Percentiles rank a stretch among this genome's conserved stretches.
Evolutionary conservation across 495 filamentous ascomycete species (phyloP).

Genomic region (Neurospora cerealis): DNA sequence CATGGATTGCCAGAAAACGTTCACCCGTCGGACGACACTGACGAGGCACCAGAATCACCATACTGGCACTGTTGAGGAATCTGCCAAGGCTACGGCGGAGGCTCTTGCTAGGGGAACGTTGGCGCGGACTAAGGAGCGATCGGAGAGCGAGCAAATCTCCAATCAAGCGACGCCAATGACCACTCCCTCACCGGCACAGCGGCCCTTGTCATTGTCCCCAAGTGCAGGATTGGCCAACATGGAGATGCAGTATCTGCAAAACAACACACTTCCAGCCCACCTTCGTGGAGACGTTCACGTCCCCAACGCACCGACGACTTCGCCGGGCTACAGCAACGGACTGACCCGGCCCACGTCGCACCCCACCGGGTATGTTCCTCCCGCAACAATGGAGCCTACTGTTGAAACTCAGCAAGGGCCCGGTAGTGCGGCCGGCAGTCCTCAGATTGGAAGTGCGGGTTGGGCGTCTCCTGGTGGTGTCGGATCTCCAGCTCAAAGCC

Average conservation of each 20-base stretch:
- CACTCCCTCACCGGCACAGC: conserved; percentile 77
- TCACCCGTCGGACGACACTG: conserved; percentile 87
- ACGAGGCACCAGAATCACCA: conserved; percentile 96
- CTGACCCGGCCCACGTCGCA: conserved; percentile 58
- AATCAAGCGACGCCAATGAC: conserved; percentile 74
- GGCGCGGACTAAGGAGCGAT: conserved; percentile 42
- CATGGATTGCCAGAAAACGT: conserved; percentile 96
- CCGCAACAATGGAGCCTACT: conserved; percentile 80
- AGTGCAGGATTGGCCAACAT: conserved; percentile 64
- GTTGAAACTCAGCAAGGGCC: conserved; percentile 60
- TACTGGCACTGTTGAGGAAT: conserved; percentile 89
- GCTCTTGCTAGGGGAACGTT: conserved; percentile 49
- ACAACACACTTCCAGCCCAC: conserved; percentile 69
- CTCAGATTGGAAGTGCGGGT: conserved; percentile 60
- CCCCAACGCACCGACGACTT: conserved; percentile 51
- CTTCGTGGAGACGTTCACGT: conserved; percentile 68
- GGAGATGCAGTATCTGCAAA: conserved; percentile 63
- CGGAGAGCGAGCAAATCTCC: conserved; percentile 70
- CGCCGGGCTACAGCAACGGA: conserved; percentile 51
- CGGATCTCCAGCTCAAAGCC: conserved; percentile 54
- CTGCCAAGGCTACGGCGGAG: conserved; percentile 71
- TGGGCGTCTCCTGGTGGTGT: conserved; percentile 66
- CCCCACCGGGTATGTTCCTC: conserved; percentile 68
- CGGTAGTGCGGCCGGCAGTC: conserved; percentile 58
- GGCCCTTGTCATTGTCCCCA: conserved; percentile 70